Conservation (phyloP, 2,329 filamentous ascomycete genomes). For the Arthrobotrys entomopaga region DNA sequence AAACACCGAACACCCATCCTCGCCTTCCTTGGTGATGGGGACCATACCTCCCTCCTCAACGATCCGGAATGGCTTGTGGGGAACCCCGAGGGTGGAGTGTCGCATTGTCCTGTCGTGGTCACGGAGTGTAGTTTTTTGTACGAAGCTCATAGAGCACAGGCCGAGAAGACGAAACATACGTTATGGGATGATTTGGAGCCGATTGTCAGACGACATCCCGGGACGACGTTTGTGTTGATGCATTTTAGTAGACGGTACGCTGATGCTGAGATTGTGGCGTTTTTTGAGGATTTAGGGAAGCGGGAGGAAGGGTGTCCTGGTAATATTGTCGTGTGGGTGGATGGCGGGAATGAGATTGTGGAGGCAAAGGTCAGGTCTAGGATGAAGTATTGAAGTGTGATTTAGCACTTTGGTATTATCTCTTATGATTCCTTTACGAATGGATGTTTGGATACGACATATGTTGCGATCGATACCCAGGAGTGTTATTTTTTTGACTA, state of each 20-base stretch:
- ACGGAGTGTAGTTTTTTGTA: constrained; percentile 67
- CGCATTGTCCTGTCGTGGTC: constrained; percentile 61
- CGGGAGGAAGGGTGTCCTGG: constrained; percentile 61
- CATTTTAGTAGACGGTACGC: constrained; percentile 66
- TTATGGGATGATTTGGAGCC: constrained; percentile 65
- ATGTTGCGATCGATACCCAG: no score
- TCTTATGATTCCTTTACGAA: no score
- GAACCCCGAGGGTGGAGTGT: constrained; percentile 24
- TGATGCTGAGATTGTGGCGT: constrained; percentile 62
- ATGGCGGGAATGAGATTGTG: constrained; percentile 59
- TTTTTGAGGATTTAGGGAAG: constrained; percentile 63
- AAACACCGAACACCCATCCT: constrained; percentile 63
- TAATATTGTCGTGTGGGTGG: constrained; percentile 66
- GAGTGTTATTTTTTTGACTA: no score
- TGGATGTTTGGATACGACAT: no score
- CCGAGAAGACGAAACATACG: constrained; percentile 66
- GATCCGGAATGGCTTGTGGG: constrained; percentile 64
- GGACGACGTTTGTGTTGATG: constrained; percentile 65
- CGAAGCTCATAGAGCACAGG: constrained; percentile 64
- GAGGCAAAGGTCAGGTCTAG: no score
- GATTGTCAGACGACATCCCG: constrained; percentile 64
- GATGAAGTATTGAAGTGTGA: no score
- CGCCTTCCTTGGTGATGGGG: constrained; percentile 66
- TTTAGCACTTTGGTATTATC: no score
- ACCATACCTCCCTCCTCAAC: constrained; percentile 62